Conservation (phyloP, 2,329 filamentous ascomycete genomes). For the Phialophora chinensis region DNA sequence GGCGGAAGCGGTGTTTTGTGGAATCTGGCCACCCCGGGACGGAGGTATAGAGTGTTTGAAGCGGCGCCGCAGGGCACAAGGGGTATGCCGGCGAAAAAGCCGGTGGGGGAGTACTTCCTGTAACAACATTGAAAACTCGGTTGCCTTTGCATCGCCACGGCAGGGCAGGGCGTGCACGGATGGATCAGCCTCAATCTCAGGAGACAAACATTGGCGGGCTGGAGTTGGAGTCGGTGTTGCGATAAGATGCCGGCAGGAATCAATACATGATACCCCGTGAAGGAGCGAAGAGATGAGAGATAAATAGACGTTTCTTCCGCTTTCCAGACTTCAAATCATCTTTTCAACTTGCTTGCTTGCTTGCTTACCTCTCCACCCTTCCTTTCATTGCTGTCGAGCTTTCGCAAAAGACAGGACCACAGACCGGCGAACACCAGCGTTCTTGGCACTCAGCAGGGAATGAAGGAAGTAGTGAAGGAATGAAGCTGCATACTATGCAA, state of each 20-base stretch:
- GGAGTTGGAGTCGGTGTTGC: not conserved
- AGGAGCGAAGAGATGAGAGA: not conserved
- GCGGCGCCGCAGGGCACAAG: slow-evolving; percentile 93
- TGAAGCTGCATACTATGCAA: too few relatives aligned
- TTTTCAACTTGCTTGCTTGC: not conserved
- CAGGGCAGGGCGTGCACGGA: not conserved
- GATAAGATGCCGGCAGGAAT: not conserved
- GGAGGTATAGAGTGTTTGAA: slow-evolving; percentile 93
- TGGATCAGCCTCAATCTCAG: not conserved
- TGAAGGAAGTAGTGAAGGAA: too few relatives aligned
- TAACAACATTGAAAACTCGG: slow-evolving; percentile 33
- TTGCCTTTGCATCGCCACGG: not conserved
- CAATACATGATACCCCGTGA: not conserved
- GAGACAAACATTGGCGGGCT: not conserved
- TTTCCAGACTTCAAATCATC: not conserved
- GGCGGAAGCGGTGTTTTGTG: slow-evolving; percentile 35
- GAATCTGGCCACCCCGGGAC: slow-evolving; percentile 70
- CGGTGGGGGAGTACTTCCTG: slow-evolving; percentile 95
- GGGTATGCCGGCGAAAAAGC: slow-evolving; percentile 99
- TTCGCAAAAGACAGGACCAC: not conserved
- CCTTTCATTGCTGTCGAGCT: not conserved
- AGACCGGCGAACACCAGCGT: not conserved
- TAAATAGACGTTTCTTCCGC: not conserved
- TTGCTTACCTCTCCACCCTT: not conserved
- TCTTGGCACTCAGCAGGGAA: too few relatives aligned